These are phyloP conservation scores for Coleophoma cylindrospora DNA, from an alignment of 2,329 filamentous ascomycete species.

Conservation along the genomic window DNA sequence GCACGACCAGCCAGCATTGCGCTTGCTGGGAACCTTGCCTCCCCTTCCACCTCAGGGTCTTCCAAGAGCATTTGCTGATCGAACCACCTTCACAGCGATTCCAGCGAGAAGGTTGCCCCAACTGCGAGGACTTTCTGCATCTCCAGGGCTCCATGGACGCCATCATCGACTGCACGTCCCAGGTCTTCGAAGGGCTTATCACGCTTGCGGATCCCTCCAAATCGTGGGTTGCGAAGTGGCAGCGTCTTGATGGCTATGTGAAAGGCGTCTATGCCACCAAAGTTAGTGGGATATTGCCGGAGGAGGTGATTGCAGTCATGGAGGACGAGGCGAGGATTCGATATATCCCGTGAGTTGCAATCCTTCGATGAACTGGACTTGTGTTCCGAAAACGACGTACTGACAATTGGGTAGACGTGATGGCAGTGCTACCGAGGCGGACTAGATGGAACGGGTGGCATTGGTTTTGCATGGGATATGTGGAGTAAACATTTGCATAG, in stretches of 20 bases:
- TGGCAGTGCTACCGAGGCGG: constrained; percentile 40
- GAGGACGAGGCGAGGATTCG: constrained; percentile 60
- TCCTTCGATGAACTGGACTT: not conserved
- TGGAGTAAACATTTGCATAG: not conserved
- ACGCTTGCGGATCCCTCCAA: constrained; percentile 74
- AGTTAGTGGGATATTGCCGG: constrained; percentile 75
- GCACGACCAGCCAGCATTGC: not conserved
- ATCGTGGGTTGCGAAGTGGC: constrained; percentile 97
- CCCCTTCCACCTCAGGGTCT: not conserved
- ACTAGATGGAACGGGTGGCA: constrained; percentile 7
- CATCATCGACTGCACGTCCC: constrained; percentile 89
- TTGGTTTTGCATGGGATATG: too few relatives aligned
- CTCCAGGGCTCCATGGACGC: constrained; percentile 73
- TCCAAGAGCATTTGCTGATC: too few relatives aligned
- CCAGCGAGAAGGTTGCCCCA: constrained; percentile 82
- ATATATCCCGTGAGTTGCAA: constrained; percentile 57
- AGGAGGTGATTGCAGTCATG: constrained; percentile 55
- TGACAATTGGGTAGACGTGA: constrained; percentile 39
- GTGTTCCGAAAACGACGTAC: not conserved
- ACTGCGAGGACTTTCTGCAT: constrained; percentile 90
- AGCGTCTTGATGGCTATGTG: constrained; percentile 84
- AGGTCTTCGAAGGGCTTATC: constrained; percentile 92
- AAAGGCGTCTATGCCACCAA: constrained; percentile 91
- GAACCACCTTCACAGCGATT: constrained; percentile 58
- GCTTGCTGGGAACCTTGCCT: constrained; percentile 1